Evolutionary conservation across 108 stramenopile genomes (phyloP).

Genomic region (Cyclostephanos tholiformis): DNA sequence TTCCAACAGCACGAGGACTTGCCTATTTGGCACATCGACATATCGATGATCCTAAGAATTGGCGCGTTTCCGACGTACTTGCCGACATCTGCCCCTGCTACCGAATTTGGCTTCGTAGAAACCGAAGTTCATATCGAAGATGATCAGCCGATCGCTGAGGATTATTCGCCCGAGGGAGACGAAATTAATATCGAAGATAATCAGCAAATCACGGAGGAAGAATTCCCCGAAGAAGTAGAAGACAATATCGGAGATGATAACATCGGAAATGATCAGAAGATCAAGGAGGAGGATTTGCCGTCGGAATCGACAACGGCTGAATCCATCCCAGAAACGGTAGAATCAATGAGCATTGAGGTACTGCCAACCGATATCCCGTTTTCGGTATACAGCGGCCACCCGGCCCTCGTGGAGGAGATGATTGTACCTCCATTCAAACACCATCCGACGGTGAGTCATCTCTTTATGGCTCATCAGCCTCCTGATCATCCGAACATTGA

Average conservation of each 20-base stretch:
- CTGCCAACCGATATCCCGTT: constrained; percentile 6
- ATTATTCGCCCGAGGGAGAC: neutral
- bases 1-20: constrained; percentile 8
- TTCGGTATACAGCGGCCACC: constrained; percentile 28
- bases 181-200: too few species aligned
- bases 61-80: neutral
- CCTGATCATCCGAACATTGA: constrained; percentile 37
- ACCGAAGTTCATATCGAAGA: too few species aligned
- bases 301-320: constrained; percentile 4
- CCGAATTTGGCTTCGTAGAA: neutral
- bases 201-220: neutral
- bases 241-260: neutral
- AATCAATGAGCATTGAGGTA: neutral
- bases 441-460: constrained; percentile 28
- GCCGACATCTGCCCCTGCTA: neutral
- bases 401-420: constrained; percentile 15
- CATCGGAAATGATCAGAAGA: too few species aligned
- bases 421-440: constrained; percentile 16
- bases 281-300: neutral
- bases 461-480: constrained; percentile 26
- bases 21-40: constrained; percentile 11
- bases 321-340: neutral
- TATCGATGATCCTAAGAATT: constrained; percentile 5
- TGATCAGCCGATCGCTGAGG: neutral
- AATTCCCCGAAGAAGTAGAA: neutral